phyloP scores from a whole-genome alignment of 495 filamentous ascomycete species.

The Cercophora scortea region DNA sequence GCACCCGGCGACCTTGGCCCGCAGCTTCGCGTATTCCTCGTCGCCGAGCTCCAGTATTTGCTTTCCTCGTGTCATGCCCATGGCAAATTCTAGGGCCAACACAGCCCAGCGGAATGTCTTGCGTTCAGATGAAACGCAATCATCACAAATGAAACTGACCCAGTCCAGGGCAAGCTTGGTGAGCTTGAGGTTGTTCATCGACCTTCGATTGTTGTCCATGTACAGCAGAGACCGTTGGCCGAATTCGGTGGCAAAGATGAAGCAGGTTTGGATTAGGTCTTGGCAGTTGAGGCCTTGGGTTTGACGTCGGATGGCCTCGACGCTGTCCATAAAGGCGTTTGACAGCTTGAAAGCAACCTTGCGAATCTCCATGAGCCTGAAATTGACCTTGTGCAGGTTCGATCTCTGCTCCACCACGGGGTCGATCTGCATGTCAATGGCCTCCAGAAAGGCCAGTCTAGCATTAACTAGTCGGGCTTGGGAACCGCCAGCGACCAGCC shows the following conservation, averaged over 20 bases:
- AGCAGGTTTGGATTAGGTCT: constrained; percentile 96
- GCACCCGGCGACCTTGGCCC: constrained; percentile 87
- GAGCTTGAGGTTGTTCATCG: constrained; percentile 93
- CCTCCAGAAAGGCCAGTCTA: constrained; percentile 63
- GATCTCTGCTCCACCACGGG: constrained; percentile 87
- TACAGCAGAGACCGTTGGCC: constrained; percentile 87
- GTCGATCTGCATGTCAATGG: constrained; percentile 71
- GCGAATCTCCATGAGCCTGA: constrained; percentile 88
- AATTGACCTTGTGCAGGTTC: constrained; percentile 85
- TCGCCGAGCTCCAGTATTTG: constrained; percentile 85
- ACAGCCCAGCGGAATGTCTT: constrained; percentile 98
- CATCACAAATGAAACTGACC: constrained; percentile 96
- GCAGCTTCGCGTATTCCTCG: constrained; percentile 70
- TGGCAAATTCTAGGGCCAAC: constrained; percentile 87
- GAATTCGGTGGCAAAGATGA: constrained; percentile 96
- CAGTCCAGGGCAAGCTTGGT: constrained; percentile 91
- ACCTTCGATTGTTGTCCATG: constrained; percentile 86
- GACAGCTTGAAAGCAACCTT: constrained; percentile 92
- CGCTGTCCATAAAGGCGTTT: constrained; percentile 99
- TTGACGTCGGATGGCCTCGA: constrained; percentile 82
- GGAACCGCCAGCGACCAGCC: constrained; percentile 84
- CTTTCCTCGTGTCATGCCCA: constrained; percentile 89
- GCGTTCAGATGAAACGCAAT: constrained; percentile 88
- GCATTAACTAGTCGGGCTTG: constrained; percentile 72
- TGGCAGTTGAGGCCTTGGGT: constrained; percentile 80